These are phyloP conservation scores for Aspergillus sp. DNA, from an alignment of 2,329 filamentous ascomycete genomes.

Conservation along the genomic window DNA sequence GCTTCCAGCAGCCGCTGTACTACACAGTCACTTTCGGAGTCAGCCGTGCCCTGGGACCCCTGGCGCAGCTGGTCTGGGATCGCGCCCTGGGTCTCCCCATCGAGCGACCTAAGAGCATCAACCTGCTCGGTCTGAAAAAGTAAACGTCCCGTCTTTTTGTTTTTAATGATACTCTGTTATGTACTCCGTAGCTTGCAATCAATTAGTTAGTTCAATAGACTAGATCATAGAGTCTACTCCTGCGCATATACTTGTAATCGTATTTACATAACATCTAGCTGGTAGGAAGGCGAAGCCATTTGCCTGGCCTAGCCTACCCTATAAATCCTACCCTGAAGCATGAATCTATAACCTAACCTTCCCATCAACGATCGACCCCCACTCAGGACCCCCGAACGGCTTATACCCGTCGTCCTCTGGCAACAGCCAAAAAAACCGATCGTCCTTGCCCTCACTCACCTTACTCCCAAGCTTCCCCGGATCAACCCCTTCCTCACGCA, in stretches of 20 bases:
- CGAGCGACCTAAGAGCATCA: slow-evolving; percentile 97
- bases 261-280: not conserved
- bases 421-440: slow-evolving; percentile 54
- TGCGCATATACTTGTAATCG: not conserved
- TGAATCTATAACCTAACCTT: slow-evolving; percentile 44
- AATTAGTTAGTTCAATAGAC: slow-evolving; percentile 3
- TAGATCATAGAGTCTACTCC: slow-evolving; percentile 6
- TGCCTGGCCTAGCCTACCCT: not conserved
- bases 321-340: no score
- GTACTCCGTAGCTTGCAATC: not conserved
- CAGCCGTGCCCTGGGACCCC: slow-evolving; percentile 72
- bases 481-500: slow-evolving; percentile 67
- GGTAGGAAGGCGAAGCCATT: not conserved
- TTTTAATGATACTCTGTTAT: not conserved
- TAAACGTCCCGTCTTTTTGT: slow-evolving; percentile 14
- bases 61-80: slow-evolving; percentile 96
- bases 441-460: slow-evolving; percentile 42
- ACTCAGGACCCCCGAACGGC: slow-evolving; percentile 59
- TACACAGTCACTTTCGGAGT: slow-evolving; percentile 74
- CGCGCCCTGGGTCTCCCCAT: slow-evolving; percentile 90
- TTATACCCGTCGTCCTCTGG: slow-evolving; percentile 54
- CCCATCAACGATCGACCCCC: slow-evolving; percentile 52
- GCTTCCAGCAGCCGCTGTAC: slow-evolving; percentile 95
- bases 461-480: slow-evolving; percentile 48
- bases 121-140: slow-evolving; percentile 80